Base-by-base conservation (phyloP, 225 moss, liverwort and hornwort species). In the Physcomitrium patens region DNA sequence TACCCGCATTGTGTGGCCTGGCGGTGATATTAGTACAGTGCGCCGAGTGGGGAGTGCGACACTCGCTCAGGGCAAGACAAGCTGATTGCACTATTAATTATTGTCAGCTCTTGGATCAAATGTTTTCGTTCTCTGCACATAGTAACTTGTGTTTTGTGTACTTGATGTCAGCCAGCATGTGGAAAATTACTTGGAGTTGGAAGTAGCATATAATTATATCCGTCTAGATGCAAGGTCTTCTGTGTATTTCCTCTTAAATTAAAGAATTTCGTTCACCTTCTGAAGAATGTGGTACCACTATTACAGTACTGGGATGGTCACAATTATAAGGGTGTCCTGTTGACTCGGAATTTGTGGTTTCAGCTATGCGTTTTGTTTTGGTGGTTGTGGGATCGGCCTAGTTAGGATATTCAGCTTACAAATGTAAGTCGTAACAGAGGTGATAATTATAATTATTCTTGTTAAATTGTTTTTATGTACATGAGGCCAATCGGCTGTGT, bases 1-100 rank as follows among this genome's bases (percentile, higher is more conserved):
- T 63, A 84, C 91, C 23, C 92, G 95, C 47, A 99, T 99, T 95
- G 89, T 95, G 50, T 99, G 97, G 97, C 95, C 97, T 48, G 97
- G 97, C 20, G 97, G 97, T 65, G 97, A 99, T 76, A 81, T 91
- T 18, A 99, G 95, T 77, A 62, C 55, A 37, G 79, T 88, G 80
- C 95, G 90, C 49, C 87, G 89, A 78, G 43, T 80, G 46, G 95
- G 95, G 76, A 93, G 95, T 68, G 84, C 84, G 57, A 93, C 97
- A 63, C 87, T 99, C 28, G 80, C 78, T 45, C 76, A 79, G 62
- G 74, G 87, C 77, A 93, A 94, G 89, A 93, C 82, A 84, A 84
- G 82, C 60, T 63, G n/a, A 67, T 67, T 65, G 27, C 56, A 60
- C 71, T 49, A 7, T 19, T 18, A 63, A 18, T 76, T 75, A n/a